These are phyloP conservation scores for Lodderomyces metapsilosis DNA, from an alignment of 1,139 yeast genomes.

Conservation along the genomic window DNA sequence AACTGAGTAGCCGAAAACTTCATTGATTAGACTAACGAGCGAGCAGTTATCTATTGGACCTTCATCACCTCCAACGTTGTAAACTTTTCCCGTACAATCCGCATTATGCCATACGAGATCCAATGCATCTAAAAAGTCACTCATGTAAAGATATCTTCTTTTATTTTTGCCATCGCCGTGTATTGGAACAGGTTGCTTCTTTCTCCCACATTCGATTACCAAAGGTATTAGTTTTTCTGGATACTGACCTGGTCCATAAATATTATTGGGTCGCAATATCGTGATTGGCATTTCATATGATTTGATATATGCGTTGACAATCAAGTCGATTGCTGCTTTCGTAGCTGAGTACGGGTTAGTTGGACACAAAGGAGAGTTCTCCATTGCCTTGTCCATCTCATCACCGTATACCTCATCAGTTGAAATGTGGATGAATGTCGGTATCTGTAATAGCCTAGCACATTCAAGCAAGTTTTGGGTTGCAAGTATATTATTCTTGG, in stretches of 20 bases:
- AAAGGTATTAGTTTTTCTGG: conserved; percentile 57
- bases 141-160: conserved; percentile 48
- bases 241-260: conserved; percentile 56
- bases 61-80: conserved; percentile 47
- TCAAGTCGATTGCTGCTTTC: conserved; percentile 56
- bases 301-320: conserved; percentile 45
- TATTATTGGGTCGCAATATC: conserved; percentile 52
- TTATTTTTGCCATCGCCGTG: conserved; percentile 53
- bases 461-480: conserved; percentile 53
- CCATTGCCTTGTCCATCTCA: conserved; percentile 21
- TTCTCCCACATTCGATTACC: conserved; percentile 14
- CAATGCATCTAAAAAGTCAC: conserved; percentile 49
- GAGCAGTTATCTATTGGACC: conserved; percentile 41
- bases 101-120: conserved; percentile 27
- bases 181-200: conserved; percentile 24
- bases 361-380: conserved; percentile 41
- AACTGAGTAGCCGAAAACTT: conserved; percentile 7
- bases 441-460: conserved; percentile 21
- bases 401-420: conserved; percentile 66
- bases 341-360: conserved; percentile 63
- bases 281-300: conserved; percentile 46
- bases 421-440: conserved; percentile 48
- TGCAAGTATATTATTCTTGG: conserved; percentile 47
- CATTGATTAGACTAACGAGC: conserved; percentile 24
- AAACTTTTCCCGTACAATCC: conserved; percentile 25